Evolutionary conservation across 371 early-diverging fungal genomes (phyloP).

Genomic region (Nematocida sp.): DNA sequence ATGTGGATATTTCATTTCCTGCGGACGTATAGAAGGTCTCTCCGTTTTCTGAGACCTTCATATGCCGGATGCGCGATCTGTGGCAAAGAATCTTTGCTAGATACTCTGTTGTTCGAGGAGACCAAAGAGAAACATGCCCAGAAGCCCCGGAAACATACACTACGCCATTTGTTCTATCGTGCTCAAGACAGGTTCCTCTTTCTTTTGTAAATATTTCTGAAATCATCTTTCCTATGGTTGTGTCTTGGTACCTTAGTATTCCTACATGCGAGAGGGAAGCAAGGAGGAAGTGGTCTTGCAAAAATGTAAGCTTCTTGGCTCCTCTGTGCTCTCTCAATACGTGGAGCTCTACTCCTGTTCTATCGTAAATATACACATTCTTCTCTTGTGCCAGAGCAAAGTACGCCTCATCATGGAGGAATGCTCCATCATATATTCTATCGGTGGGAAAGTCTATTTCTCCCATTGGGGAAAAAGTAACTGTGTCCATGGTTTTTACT

Average conservation of each 20-base stretch:
- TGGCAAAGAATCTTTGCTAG: conserved; percentile 89
- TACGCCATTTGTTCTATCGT: conserved; percentile 84
- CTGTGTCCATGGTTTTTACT: conserved; percentile 86
- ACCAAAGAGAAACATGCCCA: conserved; percentile 88
- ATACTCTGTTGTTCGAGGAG: conserved; percentile 75
- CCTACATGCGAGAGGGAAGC: conserved; percentile 71
- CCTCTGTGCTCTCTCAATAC: conserved; percentile 76
- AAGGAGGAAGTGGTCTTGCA: conserved; percentile 91
- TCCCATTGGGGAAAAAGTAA: conserved; percentile 73
- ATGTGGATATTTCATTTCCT: conserved; percentile 79
- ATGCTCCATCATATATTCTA: conserved; percentile 75
- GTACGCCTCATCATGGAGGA: conserved; percentile 83
- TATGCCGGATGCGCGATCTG: conserved; percentile 74
- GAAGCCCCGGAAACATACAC: conserved; percentile 81
- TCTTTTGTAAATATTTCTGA: conserved; percentile 69
- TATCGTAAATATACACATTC: conserved; percentile 87
- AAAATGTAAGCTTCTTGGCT: conserved; percentile 76
- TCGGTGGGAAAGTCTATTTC: conserved; percentile 78
- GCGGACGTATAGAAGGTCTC: conserved; percentile 84
- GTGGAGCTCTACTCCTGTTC: conserved; percentile 84
- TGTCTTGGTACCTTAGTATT: conserved; percentile 84
- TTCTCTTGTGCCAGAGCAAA: conserved; percentile 92
- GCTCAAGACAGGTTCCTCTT: conserved; percentile 69
- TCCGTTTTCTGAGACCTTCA: conserved; percentile 80
- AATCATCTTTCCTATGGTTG: conserved; percentile 81